phyloP scores from a whole-genome alignment of 2,329 filamentous ascomycete species.

The Cylindrodendrum hubeiense region DNA sequence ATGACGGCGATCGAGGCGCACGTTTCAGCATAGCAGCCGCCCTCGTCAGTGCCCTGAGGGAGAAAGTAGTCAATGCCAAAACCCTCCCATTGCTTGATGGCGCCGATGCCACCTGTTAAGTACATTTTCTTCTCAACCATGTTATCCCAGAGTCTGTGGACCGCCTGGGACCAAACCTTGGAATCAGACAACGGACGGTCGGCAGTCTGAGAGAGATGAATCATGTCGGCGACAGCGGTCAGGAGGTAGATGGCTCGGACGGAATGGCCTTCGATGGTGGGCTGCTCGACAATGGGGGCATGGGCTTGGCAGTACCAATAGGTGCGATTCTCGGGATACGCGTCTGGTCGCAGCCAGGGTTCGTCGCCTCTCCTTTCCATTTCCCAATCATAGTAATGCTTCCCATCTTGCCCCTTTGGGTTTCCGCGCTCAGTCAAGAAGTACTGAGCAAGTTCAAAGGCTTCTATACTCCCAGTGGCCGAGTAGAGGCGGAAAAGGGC shows the following conservation, averaged over 20 bases:
- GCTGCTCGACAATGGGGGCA: slow-evolving; percentile 60
- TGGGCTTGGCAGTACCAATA: slow-evolving; percentile 70
- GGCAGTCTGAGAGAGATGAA: slow-evolving; percentile 53
- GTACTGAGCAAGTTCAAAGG: slow-evolving; percentile 63
- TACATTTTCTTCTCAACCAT: slow-evolving; percentile 74
- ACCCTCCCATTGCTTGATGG: slow-evolving; percentile 49
- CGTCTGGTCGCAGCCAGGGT: slow-evolving; percentile 59
- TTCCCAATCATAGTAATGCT: slow-evolving; percentile 70
- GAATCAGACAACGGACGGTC: slow-evolving; percentile 34
- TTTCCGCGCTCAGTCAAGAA: slow-evolving; percentile 43
- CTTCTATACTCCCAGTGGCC: slow-evolving; percentile 49
- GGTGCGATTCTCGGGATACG: slow-evolving; percentile 56
- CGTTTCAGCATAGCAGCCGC: slow-evolving; percentile 73
- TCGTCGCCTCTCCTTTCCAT: slow-evolving; percentile 62
- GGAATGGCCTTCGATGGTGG: slow-evolving; percentile 63
- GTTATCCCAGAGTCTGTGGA: slow-evolving; percentile 67
- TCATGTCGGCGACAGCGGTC: slow-evolving; percentile 68
- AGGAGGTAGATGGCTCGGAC: slow-evolving; percentile 71
- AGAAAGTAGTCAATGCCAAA: slow-evolving; percentile 48
- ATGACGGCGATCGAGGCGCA: slow-evolving; percentile 71
- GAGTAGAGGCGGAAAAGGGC: slow-evolving; percentile 55
- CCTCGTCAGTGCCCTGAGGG: slow-evolving; percentile 69
- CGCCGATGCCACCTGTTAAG: slow-evolving; percentile 71
- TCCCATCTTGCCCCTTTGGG: slow-evolving; percentile 61
- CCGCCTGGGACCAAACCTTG: slow-evolving; percentile 49